Evolutionary conservation across 306 rosid species (phyloP), one percentile per base, ranked within the genome.

Genomic region (Lathyrus tuberosus): DNA sequence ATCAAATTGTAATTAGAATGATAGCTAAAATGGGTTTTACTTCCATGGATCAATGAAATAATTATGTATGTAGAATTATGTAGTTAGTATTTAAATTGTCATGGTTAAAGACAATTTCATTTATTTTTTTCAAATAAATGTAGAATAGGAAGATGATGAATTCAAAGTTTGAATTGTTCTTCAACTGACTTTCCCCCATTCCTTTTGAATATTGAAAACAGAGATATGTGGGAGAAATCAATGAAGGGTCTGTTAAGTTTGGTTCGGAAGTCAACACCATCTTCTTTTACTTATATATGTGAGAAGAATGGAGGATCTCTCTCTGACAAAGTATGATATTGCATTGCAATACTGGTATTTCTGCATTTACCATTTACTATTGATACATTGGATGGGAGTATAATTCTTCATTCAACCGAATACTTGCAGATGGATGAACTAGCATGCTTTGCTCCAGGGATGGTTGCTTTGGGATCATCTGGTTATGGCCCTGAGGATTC

Each of bases 201-300:
- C 65, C 69, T 78, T 48, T 42, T 65, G 67, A 76, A 77, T 83
- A 47, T 62, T n/a, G n/a, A n/a, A n/a, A n/a, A 70, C 89, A 95
- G 99, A 80, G 99, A 95, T 77, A 95, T 95, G 99, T 95, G 99
- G 99, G 99, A 95, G 86, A 91, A 86, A 64, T 95, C 99, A 58
- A 95, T 95, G 99, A 87, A 69, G 74, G 99, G 99, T 66, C 72
- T 91, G 54, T 71, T 46, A 68, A 84, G 89, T 84, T 83, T 95
- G 86, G 71, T 91, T 62, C 80, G 88, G 86, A 83, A 81, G 79
- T 78, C 97, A 61, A 89, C 92, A 11, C 99, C 99, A 62, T 95
- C 97, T 61, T 91, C 99, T 70, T 95, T 91, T 79, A 28, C 96
- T 47, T 95, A 95, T 82, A 62, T 95, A 76, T 91, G 99, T 70